phyloP scores from a whole-genome alignment of 345 rosid genomes.

The Brassica carinata region DNA sequence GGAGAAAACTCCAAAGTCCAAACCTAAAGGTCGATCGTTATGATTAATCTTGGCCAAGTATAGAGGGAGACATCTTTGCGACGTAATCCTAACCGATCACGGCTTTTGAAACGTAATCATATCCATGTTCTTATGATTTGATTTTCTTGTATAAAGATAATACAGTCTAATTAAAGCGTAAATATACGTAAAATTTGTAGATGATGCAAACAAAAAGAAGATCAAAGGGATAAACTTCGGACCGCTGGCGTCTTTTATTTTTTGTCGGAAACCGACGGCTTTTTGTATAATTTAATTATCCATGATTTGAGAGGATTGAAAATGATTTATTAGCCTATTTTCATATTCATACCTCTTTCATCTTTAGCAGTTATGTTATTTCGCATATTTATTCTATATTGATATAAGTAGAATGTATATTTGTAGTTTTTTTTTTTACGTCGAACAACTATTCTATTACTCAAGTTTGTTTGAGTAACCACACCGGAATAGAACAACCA shows the following conservation, averaged over 20 bases:
- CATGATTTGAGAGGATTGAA: conserved; percentile 6
- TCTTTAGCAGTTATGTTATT: conserved; percentile 3
- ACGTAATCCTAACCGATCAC: conserved; percentile 39
- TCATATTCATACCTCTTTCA: not conserved
- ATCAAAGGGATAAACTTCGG: not conserved
- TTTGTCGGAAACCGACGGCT: conserved; percentile 9
- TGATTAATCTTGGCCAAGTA: conserved; percentile 12
- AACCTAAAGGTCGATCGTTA: conserved; percentile 20
- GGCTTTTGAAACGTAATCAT: conserved; percentile 30
- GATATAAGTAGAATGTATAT: not conserved
- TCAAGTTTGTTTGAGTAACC: too few relatives aligned
- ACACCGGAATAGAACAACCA: too few relatives aligned
- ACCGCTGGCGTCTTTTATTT: conserved; percentile 22
- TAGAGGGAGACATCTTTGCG: conserved; percentile 13
- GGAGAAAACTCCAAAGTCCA: conserved; percentile 22
- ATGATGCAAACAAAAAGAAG: not conserved
- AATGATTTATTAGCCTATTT: not conserved
- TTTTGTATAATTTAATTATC: not conserved
- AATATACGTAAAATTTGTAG: not conserved
- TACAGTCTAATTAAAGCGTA: not conserved
- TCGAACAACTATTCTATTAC: too few relatives aligned
- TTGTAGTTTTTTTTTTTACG: too few relatives aligned
- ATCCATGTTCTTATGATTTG: conserved; percentile 20
- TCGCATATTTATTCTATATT: not conserved
- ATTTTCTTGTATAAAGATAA: conserved; percentile 2